Conservation (phyloP, 2,329 filamentous ascomycete genomes). For the Fusarium protoensiforme region DNA sequence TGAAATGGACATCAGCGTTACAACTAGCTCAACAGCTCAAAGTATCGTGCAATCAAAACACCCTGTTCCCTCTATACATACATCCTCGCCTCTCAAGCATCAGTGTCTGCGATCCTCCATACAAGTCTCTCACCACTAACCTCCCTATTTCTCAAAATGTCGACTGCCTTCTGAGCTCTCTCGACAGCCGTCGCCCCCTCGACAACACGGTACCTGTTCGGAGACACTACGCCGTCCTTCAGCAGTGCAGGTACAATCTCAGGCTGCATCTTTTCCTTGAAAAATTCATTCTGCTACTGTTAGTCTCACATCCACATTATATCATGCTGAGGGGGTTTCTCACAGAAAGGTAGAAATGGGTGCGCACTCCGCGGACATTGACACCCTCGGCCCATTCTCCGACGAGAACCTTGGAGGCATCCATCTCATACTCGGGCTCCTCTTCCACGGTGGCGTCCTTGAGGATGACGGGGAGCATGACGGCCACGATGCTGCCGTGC, state of each 20-base stretch:
- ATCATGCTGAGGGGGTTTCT: not conserved
- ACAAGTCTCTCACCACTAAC: conserved; percentile 56
- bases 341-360: conserved; percentile 44
- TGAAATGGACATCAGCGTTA: not conserved
- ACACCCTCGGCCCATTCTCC: conserved; percentile 65
- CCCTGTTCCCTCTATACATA: not conserved
- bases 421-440: conserved; percentile 65
- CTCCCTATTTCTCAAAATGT: conserved; percentile 48
- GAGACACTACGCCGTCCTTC: conserved; percentile 50
- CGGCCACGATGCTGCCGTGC: conserved; percentile 62
- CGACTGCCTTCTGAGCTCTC: conserved; percentile 52
- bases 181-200: conserved; percentile 53
- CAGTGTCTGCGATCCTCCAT: conserved; percentile 45
- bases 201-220: conserved; percentile 55
- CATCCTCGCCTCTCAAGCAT: not conserved
- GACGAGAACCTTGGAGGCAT: conserved; percentile 53
- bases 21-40: not conserved
- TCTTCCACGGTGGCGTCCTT: conserved; percentile 59
- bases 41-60: not conserved
- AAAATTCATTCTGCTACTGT: conserved; percentile 60
- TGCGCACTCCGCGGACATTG: conserved; percentile 61
- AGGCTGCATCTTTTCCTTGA: conserved; percentile 64
- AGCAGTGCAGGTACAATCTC: conserved; percentile 65
- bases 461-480: conserved; percentile 70
- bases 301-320: not conserved